These are phyloP conservation scores for Adenanthera pavonina DNA, from an alignment of 306 rosid genomes.

Conservation along the genomic window DNA sequence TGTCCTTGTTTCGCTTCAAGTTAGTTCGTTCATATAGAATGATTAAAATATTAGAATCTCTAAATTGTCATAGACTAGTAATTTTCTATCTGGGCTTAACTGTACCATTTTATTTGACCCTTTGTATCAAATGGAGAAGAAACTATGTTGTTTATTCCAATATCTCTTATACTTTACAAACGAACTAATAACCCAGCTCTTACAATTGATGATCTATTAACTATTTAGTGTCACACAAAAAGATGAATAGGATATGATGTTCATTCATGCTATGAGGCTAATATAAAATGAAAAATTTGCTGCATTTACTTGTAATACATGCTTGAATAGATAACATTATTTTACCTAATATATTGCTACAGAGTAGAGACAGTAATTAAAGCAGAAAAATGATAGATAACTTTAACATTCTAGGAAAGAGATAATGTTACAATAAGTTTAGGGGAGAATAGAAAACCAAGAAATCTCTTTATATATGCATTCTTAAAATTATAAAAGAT, in stretches of 20 bases:
- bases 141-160: too few relatives aligned
- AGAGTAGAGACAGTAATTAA: not conserved
- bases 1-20: slow-evolving; percentile 49
- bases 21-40: slow-evolving; percentile 49
- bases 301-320: too few relatives aligned
- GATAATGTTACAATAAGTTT: too few relatives aligned
- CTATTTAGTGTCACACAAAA: not conserved
- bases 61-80: too few relatives aligned
- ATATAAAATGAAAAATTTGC: not conserved
- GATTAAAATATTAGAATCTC: not conserved
- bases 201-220: not conserved
- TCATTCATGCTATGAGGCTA: not conserved
- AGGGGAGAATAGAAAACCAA: too few relatives aligned
- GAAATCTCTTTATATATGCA: not conserved
- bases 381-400: not conserved
- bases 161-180: too few relatives aligned
- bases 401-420: not conserved
- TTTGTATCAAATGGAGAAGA: too few relatives aligned
- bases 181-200: too few relatives aligned
- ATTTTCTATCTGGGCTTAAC: too few relatives aligned
- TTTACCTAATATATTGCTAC: not conserved
- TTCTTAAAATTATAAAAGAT: not conserved
- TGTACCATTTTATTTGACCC: too few relatives aligned
- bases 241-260: not conserved
- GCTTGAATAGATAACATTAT: too few relatives aligned